These are phyloP conservation scores for Dothistroma pini DNA, from an alignment of 2,329 filamentous ascomycete species.

Conservation along the genomic window DNA sequence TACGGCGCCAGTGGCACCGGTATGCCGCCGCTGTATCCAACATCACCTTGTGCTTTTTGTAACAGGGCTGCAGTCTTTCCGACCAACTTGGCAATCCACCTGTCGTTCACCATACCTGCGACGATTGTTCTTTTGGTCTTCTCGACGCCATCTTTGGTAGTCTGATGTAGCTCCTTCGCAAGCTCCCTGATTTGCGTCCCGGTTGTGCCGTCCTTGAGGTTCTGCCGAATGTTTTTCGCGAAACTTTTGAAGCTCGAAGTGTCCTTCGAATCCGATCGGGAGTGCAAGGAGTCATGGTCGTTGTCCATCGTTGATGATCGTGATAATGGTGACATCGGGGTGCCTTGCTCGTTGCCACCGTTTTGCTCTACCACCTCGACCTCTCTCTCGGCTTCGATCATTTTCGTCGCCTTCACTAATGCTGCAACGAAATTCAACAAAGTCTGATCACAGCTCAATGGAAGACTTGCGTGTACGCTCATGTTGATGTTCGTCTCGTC, in stretches of 20 bases:
- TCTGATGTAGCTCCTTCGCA: conserved; percentile 30
- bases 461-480: conserved; percentile 48
- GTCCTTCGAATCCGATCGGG: conserved; percentile 1
- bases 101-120: conserved; percentile 49
- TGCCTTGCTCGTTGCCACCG: conserved; percentile 2
- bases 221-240: conserved; percentile 28
- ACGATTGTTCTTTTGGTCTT: conserved; percentile 48
- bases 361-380: conserved; percentile 28
- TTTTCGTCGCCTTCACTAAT: conserved; percentile 55
- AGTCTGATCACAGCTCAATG: conserved; percentile 50
- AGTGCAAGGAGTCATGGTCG: conserved; percentile 22
- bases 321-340: conserved; percentile 11
- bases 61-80: conserved; percentile 50
- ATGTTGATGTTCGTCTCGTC: conserved; percentile 50
- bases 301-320: conserved; percentile 30
- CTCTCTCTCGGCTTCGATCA: conserved; percentile 52
- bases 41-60: conserved; percentile 49
- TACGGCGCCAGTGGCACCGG: conserved; percentile 43
- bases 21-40: conserved; percentile 50
- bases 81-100: conserved; percentile 54
- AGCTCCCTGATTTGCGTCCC: conserved; percentile 28
- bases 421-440: conserved; percentile 54
- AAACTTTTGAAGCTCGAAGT: conserved; percentile 27
- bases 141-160: conserved; percentile 46
- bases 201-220: conserved; percentile 26